Conservation (phyloP, 768 basidiomycete species). For the Cystobasidium tubakii region DNA sequence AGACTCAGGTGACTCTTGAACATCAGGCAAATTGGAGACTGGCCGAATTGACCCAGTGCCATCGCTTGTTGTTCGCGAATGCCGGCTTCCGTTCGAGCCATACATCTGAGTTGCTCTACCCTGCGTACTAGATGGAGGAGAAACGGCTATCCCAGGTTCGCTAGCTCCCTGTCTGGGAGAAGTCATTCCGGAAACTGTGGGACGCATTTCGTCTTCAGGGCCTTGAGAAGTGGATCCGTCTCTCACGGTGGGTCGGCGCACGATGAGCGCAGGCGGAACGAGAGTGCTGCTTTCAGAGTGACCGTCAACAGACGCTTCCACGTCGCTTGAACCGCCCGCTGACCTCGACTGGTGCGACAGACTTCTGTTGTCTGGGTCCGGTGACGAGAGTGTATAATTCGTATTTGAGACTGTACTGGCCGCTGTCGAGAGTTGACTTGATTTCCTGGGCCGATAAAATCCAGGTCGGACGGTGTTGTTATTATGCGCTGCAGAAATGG, state of each 20-base stretch:
- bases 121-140: neutral
- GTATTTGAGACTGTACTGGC: conserved; percentile 16
- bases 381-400: conserved; percentile 4
- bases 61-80: conserved; percentile 19
- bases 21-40: conserved; percentile 5
- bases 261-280: neutral
- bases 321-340: neutral
- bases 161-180: neutral
- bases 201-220: neutral
- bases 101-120: neutral
- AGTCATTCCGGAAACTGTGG: neutral
- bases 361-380: neutral
- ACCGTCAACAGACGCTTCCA: neutral
- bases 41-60: conserved; percentile 7
- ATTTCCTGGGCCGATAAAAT: conserved; percentile 32
- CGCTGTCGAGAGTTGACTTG: conserved; percentile 26
- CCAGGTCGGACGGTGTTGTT: conserved; percentile 20
- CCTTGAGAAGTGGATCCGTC: neutral
- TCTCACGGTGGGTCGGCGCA: neutral
- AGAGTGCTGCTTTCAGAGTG: neutral
- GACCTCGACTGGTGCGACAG: neutral
- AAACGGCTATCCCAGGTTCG: neutral
- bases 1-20: conserved; percentile 4
- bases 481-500: conserved; percentile 30
- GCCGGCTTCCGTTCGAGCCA: neutral